Conservation (phyloP, 176 grass and related monocot genomes). For the Paspalum vaginatum region DNA sequence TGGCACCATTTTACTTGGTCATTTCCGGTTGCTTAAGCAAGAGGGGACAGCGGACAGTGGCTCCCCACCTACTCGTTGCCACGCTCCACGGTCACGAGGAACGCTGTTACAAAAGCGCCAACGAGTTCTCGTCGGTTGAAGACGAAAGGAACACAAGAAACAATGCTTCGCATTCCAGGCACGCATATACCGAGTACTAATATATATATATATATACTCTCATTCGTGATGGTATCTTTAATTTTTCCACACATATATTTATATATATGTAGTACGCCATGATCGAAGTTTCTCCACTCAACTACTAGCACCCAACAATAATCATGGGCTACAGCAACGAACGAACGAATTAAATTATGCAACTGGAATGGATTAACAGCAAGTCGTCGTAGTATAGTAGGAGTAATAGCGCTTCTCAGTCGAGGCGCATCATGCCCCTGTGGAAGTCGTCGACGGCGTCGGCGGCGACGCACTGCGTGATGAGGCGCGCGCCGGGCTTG, state of each 20-base stretch:
- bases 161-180: conserved; percentile 23
- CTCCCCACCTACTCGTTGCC: neutral
- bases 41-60: conserved; percentile 20
- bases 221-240: neutral
- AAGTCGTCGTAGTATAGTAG: neutral
- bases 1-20: too few relatives aligned
- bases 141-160: conserved; percentile 33
- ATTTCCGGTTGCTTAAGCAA: conserved; percentile 10
- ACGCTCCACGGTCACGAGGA: neutral
- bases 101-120: neutral
- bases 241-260: neutral
- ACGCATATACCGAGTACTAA: neutral
- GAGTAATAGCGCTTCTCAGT: conserved; percentile 26
- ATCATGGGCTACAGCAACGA: neutral
- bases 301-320: neutral
- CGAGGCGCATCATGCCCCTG: conserved; percentile 69
- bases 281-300: neutral
- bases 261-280: neutral
- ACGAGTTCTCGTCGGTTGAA: neutral
- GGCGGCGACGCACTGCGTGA: conserved; percentile 84
- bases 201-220: too few relatives aligned
- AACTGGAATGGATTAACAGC: neutral
- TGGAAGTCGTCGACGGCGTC: conserved; percentile 64
- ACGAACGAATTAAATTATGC: conserved; percentile 32
- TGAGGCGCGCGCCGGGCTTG: conserved; percentile 81